Conservation (phyloP, 2,329 filamentous ascomycete genomes). For the Ophiostoma novo-ulmi region DNA sequence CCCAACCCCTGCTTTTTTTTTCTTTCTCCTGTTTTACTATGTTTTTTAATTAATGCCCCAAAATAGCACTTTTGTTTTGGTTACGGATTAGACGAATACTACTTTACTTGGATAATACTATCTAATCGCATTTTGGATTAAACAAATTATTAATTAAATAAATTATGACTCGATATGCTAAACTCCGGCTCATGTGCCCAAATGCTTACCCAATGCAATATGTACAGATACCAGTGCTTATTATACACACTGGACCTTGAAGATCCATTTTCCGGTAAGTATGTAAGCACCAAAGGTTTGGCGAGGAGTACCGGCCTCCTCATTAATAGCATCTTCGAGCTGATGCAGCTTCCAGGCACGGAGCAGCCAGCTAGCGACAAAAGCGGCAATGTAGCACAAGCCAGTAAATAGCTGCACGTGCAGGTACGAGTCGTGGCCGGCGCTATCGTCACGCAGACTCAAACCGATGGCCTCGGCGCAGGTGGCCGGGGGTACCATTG, state of each 20-base stretch:
- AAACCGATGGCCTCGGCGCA: conserved; percentile 63
- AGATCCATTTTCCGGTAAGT: conserved; percentile 26
- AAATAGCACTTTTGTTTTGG: background rate
- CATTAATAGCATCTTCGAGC: conserved; percentile 31
- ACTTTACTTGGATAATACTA: background rate
- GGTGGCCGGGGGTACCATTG: conserved; percentile 64
- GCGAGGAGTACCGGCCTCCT: background rate
- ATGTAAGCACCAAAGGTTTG: conserved; percentile 24
- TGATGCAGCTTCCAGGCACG: conserved; percentile 43
- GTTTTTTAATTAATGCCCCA: background rate
- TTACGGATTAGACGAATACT: conserved; percentile 10
- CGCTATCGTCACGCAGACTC: conserved; percentile 43
- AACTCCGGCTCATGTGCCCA: background rate
- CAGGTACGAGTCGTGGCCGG: conserved; percentile 43
- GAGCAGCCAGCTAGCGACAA: conserved; percentile 43
- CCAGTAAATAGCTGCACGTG: conserved; percentile 55
- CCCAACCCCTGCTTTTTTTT: background rate
- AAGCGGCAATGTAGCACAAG: conserved; percentile 54
- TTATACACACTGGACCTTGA: conserved; percentile 22
- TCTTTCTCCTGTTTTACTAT: background rate
- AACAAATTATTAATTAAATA: background rate
- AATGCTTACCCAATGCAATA: background rate
- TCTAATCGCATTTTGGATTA: background rate
- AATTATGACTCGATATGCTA: background rate
- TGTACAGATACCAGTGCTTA: background rate